Evolutionary conservation across 2,329 filamentous ascomycete species (phyloP).

Genomic region (Fusarium robinianum): DNA sequence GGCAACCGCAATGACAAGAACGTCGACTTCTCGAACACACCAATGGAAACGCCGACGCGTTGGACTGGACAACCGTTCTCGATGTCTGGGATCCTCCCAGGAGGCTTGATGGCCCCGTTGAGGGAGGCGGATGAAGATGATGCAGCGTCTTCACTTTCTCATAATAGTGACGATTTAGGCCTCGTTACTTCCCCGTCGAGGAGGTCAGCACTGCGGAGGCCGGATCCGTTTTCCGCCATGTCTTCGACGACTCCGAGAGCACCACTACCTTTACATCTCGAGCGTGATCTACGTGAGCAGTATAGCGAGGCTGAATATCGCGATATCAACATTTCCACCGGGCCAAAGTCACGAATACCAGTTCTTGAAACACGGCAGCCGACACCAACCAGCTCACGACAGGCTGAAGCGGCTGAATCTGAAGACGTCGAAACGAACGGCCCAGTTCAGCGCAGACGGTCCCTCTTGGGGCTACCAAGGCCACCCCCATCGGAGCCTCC

Average conservation of each 20-base stretch:
- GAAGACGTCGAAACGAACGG: slow-evolving; percentile 1
- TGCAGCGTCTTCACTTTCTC: slow-evolving; percentile 27
- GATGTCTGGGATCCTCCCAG: slow-evolving; percentile 39
- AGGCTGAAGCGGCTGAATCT: slow-evolving; percentile 5
- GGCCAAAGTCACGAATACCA: slow-evolving; percentile 11
- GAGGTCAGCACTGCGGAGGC: slow-evolving; percentile 25
- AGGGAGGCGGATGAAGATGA: slow-evolving; percentile 40
- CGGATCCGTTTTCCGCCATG: slow-evolving; percentile 29
- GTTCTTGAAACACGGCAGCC: slow-evolving; percentile 8
- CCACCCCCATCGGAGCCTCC: too few relatives aligned
- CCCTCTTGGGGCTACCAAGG: neutral
- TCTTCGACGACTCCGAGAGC: slow-evolving; percentile 50
- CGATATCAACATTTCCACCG: neutral
- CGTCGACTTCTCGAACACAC: slow-evolving; percentile 26
- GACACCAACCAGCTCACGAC: neutral
- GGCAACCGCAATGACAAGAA: slow-evolving; percentile 29
- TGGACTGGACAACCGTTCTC: slow-evolving; percentile 50
- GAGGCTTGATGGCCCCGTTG: slow-evolving; percentile 39
- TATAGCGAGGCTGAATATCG: slow-evolving; percentile 12
- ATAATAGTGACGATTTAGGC: slow-evolving; percentile 34
- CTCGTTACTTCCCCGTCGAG: slow-evolving; percentile 29
- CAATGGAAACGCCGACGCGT: slow-evolving; percentile 51
- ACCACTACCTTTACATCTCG: slow-evolving; percentile 50
- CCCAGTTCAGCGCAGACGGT: too few relatives aligned
- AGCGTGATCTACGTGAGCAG: slow-evolving; percentile 40